Conservation (phyloP, 2,329 filamentous ascomycete genomes). For the Tolypocladium paradoxum region DNA sequence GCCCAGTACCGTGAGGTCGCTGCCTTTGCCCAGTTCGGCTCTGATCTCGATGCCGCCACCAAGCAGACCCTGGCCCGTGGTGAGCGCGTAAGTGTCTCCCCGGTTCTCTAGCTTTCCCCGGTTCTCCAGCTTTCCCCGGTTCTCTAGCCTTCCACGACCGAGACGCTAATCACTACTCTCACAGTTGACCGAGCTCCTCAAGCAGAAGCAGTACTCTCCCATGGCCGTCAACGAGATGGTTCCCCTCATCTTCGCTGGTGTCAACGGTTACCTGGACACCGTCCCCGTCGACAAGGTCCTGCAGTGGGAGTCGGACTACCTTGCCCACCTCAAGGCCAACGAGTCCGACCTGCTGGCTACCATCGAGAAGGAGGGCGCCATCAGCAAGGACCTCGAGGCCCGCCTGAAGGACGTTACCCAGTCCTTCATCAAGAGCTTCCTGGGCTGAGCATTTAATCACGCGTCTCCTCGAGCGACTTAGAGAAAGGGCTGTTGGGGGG, state of each 20-base stretch:
- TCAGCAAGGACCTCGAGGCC: constrained; percentile 88
- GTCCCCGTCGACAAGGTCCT: constrained; percentile 89
- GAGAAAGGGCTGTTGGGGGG: constrained; percentile 22
- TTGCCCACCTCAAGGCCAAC: constrained; percentile 83
- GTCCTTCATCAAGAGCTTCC: constrained; percentile 92
- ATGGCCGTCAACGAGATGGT: constrained; percentile 99
- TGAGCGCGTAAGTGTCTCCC: constrained; percentile 66
- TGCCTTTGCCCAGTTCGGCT: constrained; percentile 99
- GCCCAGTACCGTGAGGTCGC: constrained; percentile 99
- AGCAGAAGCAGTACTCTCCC: constrained; percentile 99
- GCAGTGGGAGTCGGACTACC: constrained; percentile 89
- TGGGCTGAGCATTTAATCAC: constrained; percentile 33
- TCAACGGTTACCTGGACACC: constrained; percentile 87
- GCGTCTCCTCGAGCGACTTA: constrained; percentile 17
- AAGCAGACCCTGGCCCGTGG: constrained; percentile 98
- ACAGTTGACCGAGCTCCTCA: constrained; percentile 86
- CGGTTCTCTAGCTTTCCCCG: no score
- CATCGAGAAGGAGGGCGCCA: constrained; percentile 90
- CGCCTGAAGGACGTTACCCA: constrained; percentile 67
- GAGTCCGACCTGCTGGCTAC: constrained; percentile 71
- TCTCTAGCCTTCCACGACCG: background rate
- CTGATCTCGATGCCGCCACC: constrained; percentile 95
- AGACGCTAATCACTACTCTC: background rate
- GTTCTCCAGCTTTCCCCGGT: no score
- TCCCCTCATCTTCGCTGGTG: constrained; percentile 97